These are phyloP conservation scores for Sugiyamaella sp. DNA, from an alignment of 1,139 yeast species.

Conservation along the genomic window DNA sequence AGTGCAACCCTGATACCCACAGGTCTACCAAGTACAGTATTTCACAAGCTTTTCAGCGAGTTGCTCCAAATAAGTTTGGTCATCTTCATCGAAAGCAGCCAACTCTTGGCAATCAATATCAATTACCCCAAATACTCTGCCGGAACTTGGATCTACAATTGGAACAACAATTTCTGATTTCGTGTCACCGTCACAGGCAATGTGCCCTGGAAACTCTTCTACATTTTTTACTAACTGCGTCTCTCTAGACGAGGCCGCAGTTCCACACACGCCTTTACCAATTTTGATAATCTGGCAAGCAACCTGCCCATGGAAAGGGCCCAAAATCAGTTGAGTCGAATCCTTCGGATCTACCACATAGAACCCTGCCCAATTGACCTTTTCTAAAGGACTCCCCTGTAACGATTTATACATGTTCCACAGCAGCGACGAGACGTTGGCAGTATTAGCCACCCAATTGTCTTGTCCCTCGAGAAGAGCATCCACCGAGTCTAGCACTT, in stretches of 20 bases:
- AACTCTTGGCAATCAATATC: conserved; percentile 78
- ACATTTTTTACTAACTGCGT: conserved; percentile 84
- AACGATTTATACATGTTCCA: conserved; percentile 85
- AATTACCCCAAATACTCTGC: conserved; percentile 66
- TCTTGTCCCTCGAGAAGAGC: conserved; percentile 64
- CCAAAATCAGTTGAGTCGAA: conserved; percentile 61
- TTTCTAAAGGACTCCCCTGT: conserved; percentile 29
- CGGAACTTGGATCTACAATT: conserved; percentile 49
- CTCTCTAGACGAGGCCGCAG: conserved; percentile 59
- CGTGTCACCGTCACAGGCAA: conserved; percentile 96
- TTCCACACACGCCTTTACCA: conserved; percentile 92
- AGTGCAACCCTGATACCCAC: no score
- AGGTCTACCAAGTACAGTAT: conserved; percentile 49
- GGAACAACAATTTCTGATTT: conserved; percentile 94
- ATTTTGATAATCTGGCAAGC: conserved; percentile 83
- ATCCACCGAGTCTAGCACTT: conserved; percentile 60
- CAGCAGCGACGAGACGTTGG: conserved; percentile 81
- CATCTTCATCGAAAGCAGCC: conserved; percentile 68
- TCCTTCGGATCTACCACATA: conserved; percentile 55
- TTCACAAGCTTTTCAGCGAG: conserved; percentile 56
- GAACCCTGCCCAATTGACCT: conserved; percentile 93
- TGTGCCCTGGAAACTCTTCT: conserved; percentile 81
- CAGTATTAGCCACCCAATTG: conserved; percentile 87
- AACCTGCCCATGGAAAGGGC: conserved; percentile 96
- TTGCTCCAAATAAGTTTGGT: conserved; percentile 59